Evolutionary conservation across 306 rosid genomes (phyloP).

Genomic region (Abrus pulchellus): DNA sequence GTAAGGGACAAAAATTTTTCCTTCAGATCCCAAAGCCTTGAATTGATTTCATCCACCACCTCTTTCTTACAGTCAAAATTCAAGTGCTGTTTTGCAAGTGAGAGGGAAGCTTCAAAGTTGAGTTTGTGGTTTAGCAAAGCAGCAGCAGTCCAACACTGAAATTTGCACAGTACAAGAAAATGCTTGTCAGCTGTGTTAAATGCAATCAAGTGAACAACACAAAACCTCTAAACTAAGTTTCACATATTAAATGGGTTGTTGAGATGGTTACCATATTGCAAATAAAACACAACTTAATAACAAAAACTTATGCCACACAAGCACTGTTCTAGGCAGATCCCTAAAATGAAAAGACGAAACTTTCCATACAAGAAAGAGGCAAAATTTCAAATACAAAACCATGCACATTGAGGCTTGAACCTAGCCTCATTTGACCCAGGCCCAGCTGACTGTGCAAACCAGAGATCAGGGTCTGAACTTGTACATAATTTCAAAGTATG

Average conservation of each 20-base stretch:
- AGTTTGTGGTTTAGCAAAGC: slow-evolving; percentile 75
- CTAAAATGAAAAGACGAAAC: neutral
- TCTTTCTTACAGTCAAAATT: slow-evolving; percentile 74
- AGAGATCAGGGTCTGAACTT: slow-evolving; percentile 19
- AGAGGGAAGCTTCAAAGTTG: slow-evolving; percentile 68
- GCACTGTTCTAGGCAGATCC: slow-evolving; percentile 12
- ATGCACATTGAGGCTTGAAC: slow-evolving; percentile 3
- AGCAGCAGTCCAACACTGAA: slow-evolving; percentile 90
- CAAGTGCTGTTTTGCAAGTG: slow-evolving; percentile 73
- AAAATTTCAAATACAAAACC: neutral
- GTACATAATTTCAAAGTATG: neutral
- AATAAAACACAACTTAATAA: slow-evolving; percentile 21
- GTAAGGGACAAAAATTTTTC: slow-evolving; percentile 55
- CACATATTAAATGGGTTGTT: neutral
- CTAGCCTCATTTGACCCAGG: slow-evolving; percentile 25
- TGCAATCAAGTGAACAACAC: slow-evolving; percentile 28
- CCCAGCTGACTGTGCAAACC: neutral
- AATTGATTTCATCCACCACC: slow-evolving; percentile 62
- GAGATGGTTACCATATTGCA: slow-evolving; percentile 22
- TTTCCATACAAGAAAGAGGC: neutral
- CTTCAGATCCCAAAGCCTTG: slow-evolving; percentile 68
- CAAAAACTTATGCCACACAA: neutral
- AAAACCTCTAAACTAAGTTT: slow-evolving; percentile 3
- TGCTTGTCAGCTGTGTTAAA: slow-evolving; percentile 38
- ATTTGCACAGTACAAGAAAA: slow-evolving; percentile 46